Conservation (phyloP, 179 eudicot genomes). For the Actinidia polygama region DNA sequence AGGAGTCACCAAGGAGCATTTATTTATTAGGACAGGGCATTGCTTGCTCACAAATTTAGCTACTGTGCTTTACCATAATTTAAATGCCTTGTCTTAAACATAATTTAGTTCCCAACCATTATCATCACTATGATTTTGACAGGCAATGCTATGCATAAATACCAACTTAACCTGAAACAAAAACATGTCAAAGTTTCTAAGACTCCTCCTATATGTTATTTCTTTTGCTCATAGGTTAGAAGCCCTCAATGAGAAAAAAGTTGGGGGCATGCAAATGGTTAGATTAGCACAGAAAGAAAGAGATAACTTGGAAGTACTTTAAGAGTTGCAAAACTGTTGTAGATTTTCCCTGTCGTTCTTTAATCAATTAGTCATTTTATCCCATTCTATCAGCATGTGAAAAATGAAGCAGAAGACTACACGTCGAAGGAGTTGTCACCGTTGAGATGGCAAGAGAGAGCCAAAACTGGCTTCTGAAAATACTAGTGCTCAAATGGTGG, state of each 20-base stretch:
- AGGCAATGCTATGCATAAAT: neutral
- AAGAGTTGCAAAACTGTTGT: neutral
- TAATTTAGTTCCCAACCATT: neutral
- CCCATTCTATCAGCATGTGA: constrained; percentile 59
- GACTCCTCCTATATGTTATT: neutral
- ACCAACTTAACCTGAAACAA: neutral
- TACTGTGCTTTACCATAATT: neutral
- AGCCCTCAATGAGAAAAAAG: constrained; percentile 76
- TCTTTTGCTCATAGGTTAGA: constrained; percentile 57
- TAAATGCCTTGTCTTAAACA: neutral
- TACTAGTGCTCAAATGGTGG: constrained; percentile 49
- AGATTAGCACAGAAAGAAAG: constrained; percentile 98
- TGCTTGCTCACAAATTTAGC: neutral
- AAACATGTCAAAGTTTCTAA: neutral
- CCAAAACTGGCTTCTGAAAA: constrained; percentile 76
- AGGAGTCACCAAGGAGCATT: too few species aligned
- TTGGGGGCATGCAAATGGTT: constrained; percentile 93
- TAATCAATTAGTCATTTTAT: neutral
- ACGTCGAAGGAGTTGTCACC: constrained; percentile 85
- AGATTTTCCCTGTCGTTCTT: neutral
- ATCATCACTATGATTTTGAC: neutral
- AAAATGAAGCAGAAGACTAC: constrained; percentile 94
- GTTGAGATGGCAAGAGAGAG: constrained; percentile 93
- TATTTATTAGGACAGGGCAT: neutral
- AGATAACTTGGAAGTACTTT: constrained; percentile 79